Conservation (phyloP, 306 rosid species). For the Ormosia semicastrata region DNA sequence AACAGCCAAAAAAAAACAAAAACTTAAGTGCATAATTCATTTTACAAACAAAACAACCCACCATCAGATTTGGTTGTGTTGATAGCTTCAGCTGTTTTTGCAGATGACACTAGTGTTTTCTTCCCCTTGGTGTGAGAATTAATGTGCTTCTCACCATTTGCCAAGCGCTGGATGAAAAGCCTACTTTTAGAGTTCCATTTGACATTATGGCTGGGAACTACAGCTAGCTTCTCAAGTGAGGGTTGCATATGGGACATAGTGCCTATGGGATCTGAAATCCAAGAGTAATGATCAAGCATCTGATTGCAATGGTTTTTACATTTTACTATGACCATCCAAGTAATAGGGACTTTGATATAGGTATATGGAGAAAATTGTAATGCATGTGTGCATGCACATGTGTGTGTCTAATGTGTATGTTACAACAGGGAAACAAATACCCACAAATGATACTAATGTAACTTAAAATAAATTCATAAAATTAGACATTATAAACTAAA, state of each 20-base stretch:
- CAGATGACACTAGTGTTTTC: slow-evolving; percentile 48
- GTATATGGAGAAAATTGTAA: not conserved
- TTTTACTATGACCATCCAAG: not conserved
- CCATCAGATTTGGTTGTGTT: slow-evolving; percentile 59
- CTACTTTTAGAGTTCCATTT: slow-evolving; percentile 32
- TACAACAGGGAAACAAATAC: not conserved
- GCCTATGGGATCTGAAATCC: slow-evolving; percentile 57
- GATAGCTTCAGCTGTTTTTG: slow-evolving; percentile 61
- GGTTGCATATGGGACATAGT: slow-evolving; percentile 51
- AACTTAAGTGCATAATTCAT: not conserved
- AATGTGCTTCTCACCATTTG: slow-evolving; percentile 44
- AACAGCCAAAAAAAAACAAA: slow-evolving; percentile 2
- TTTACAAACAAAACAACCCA: slow-evolving; percentile 32
- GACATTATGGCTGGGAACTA: slow-evolving; percentile 43
- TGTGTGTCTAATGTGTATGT: not conserved
- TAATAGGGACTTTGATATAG: slow-evolving; percentile 1
- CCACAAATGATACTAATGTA: not conserved
- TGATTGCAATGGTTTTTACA: not conserved
- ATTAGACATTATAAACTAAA: not conserved
- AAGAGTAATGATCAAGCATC: slow-evolving; percentile 24
- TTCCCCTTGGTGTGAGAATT: slow-evolving; percentile 43
- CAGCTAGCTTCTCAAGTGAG: slow-evolving; percentile 56
- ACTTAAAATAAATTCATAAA: not conserved
- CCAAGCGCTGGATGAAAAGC: slow-evolving; percentile 44
- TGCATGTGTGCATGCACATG: not conserved